phyloP scores from a whole-genome alignment of 768 basidiomycete species.

The Tulasnella sp. region DNA sequence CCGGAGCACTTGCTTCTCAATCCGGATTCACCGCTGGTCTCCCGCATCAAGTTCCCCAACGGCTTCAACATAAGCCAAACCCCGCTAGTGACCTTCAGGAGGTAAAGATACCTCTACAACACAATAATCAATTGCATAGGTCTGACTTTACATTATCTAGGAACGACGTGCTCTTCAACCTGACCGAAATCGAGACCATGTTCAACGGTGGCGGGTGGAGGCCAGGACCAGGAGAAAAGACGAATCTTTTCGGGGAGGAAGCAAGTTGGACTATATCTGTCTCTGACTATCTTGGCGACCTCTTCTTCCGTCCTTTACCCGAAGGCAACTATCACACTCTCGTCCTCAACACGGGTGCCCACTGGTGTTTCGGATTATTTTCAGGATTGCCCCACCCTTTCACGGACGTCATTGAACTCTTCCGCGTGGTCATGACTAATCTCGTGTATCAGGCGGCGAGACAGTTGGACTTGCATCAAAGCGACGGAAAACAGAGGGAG shows the following conservation, averaged over 20 bases:
- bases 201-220: slow-evolving; percentile 39
- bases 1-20: slow-evolving; percentile 61
- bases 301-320: slow-evolving; percentile 51
- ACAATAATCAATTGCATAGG: neutral
- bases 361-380: slow-evolving; percentile 63
- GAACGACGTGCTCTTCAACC: slow-evolving; percentile 55
- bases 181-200: slow-evolving; percentile 48
- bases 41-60: slow-evolving; percentile 46
- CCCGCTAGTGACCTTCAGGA: slow-evolving; percentile 62
- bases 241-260: slow-evolving; percentile 56
- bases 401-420: slow-evolving; percentile 53
- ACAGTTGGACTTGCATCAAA: slow-evolving; percentile 38
- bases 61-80: slow-evolving; percentile 56
- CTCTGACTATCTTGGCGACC: slow-evolving; percentile 48
- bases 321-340: slow-evolving; percentile 57
- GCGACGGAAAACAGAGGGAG: slow-evolving; percentile 37
- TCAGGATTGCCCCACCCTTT: slow-evolving; percentile 49
- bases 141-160: slow-evolving; percentile 33
- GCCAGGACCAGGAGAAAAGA: slow-evolving; percentile 34
- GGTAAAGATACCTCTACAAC: slow-evolving; percentile 4
- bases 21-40: slow-evolving; percentile 51
- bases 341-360: slow-evolving; percentile 61
- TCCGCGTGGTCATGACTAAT: slow-evolving; percentile 52
- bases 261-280: slow-evolving; percentile 52
- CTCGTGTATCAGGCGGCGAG: slow-evolving; percentile 57